Evolutionary conservation across 164 flowering plant species (phyloP).

Genomic region (Umbellularia californica): DNA sequence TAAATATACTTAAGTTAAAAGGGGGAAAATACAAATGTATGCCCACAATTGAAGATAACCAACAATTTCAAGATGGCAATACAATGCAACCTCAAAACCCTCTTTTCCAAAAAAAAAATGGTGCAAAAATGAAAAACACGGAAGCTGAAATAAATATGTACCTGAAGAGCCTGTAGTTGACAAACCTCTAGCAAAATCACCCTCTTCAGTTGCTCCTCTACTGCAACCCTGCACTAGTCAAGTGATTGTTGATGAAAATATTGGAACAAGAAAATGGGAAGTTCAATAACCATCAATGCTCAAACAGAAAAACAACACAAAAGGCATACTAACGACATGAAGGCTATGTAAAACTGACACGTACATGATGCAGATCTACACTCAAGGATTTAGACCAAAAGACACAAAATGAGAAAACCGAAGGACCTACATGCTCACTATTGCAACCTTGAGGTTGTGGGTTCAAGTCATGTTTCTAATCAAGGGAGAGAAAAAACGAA

Average conservation of each 20-base stretch:
- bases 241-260: not conserved
- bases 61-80: not conserved
- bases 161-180: conserved; percentile 11
- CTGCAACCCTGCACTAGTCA: conserved; percentile 61
- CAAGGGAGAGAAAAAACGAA: no score
- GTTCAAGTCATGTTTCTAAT: no score
- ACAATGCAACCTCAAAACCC: not conserved
- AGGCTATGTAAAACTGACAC: no score
- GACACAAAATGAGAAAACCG: not conserved
- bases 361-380: no score
- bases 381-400: not conserved
- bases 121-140: not conserved
- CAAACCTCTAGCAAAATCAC: conserved; percentile 34
- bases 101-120: no score
- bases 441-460: no score
- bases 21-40: not conserved
- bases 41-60: not conserved
- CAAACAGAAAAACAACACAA: not conserved
- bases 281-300: not conserved
- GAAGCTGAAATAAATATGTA: not conserved
- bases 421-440: no score
- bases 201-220: conserved; percentile 55
- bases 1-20: no score
- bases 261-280: not conserved
- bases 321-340: no score